Evolutionary conservation across 495 filamentous ascomycete species (phyloP).

Genomic region (Neurospora hispaniola): DNA sequence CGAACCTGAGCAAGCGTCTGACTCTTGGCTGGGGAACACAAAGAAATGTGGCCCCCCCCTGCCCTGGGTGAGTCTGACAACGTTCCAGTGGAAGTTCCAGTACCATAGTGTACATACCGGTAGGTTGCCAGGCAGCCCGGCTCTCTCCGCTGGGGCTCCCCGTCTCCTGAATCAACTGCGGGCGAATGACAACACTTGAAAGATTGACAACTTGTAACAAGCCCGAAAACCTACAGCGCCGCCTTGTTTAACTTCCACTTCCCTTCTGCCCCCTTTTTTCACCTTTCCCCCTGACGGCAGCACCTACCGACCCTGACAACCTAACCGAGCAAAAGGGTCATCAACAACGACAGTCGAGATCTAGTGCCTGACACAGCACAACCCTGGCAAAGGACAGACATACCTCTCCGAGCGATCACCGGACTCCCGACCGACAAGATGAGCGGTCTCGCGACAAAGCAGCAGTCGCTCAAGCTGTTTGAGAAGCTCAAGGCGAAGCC

Average conservation of each 20-base stretch:
- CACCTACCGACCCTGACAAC: background rate
- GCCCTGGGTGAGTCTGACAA: background rate
- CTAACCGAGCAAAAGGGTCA: background rate
- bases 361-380: background rate
- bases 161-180: conserved; percentile 16
- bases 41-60: conserved; percentile 18
- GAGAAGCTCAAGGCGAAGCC: conserved; percentile 91
- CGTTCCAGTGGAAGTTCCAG: background rate
- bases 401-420: background rate
- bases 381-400: background rate
- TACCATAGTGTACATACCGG: background rate
- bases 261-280: background rate
- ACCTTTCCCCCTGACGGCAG: background rate
- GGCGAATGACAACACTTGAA: conserved; percentile 3
- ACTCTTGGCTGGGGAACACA: conserved; percentile 4
- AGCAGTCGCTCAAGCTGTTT: conserved; percentile 93
- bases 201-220: conserved; percentile 5
- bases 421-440: conserved; percentile 40
- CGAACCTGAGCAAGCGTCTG: background rate
- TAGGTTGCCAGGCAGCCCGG: background rate
- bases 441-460: conserved; percentile 78
- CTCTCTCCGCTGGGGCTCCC: background rate
- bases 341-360: background rate
- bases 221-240: background rate
- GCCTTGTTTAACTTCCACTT: background rate